Conservation (phyloP, 495 filamentous ascomycete species). For the Penicillium desertorum region DNA sequence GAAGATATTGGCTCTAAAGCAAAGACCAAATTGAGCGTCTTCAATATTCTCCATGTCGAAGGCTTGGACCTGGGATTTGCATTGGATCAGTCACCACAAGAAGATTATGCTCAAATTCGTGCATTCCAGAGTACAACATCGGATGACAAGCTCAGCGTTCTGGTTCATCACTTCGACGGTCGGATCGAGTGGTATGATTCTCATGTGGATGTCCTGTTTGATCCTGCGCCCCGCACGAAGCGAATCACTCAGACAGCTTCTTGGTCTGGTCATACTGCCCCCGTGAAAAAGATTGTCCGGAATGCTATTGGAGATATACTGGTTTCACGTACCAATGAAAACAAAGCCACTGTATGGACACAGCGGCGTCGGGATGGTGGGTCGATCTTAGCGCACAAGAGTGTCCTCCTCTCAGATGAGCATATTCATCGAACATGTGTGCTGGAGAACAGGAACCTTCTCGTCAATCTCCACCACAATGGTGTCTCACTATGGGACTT, state of each 20-base stretch:
- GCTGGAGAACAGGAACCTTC: slow-evolving; percentile 69
- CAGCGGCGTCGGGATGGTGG: slow-evolving; percentile 51
- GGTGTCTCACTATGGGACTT: slow-evolving; percentile 81
- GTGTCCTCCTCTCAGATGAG: slow-evolving; percentile 63
- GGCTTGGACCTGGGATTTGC: slow-evolving; percentile 66
- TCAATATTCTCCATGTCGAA: slow-evolving; percentile 84
- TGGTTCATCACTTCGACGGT: slow-evolving; percentile 87
- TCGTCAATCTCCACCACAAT: slow-evolving; percentile 78
- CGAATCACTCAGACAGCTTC: slow-evolving; percentile 58
- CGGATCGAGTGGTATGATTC: slow-evolving; percentile 77
- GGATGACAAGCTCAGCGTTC: slow-evolving; percentile 65
- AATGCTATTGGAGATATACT: slow-evolving; percentile 77
- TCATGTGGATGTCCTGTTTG: slow-evolving; percentile 77
- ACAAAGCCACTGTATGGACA: slow-evolving; percentile 82
- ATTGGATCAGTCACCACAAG: slow-evolving; percentile 37
- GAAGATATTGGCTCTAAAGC: slow-evolving; percentile 82
- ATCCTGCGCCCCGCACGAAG: slow-evolving; percentile 65
- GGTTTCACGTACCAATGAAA: slow-evolving; percentile 74
- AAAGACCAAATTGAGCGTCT: slow-evolving; percentile 67
- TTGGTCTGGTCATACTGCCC: slow-evolving; percentile 82
- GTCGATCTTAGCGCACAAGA: slow-evolving; percentile 63
- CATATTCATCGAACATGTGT: slow-evolving; percentile 84
- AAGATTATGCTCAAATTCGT: slow-evolving; percentile 68
- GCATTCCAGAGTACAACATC: slow-evolving; percentile 64
- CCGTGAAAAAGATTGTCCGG: slow-evolving; percentile 80